Percentiles rank a stretch among this genome's conserved stretches.
Conservation (phyloP, 2,329 filamentous ascomycete genomes). For the Colletotrichum sp. region DNA sequence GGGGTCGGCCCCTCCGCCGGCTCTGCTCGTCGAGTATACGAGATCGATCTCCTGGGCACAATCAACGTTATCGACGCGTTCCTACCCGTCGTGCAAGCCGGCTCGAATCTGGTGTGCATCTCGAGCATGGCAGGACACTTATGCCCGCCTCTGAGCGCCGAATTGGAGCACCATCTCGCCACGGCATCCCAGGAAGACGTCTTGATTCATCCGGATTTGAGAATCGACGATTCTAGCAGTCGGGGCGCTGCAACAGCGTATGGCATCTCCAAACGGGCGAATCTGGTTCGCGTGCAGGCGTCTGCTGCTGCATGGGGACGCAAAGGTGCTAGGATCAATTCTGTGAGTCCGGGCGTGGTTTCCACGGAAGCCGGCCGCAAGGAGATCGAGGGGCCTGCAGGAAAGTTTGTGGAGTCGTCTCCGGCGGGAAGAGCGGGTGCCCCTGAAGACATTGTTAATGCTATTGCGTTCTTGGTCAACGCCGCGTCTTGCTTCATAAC, state of each 20-base stretch:
- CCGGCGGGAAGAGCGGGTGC: neutral
- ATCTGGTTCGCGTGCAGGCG: neutral
- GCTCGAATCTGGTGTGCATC: neutral
- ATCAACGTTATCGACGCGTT: neutral
- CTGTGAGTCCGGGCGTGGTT: neutral
- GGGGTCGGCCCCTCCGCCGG: neutral
- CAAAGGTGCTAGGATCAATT: neutral
- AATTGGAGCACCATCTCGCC: neutral
- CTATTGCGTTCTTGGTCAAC: neutral
- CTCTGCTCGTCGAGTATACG: neutral
- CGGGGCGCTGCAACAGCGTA: neutral
- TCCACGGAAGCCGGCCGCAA: neutral
- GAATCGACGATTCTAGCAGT: neutral
- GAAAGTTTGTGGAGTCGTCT: neutral
- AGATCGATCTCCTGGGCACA: neutral
- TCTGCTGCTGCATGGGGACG: neutral
- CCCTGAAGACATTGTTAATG: neutral
- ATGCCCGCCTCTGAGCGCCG: neutral
- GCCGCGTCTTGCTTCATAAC: neutral
- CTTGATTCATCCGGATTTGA: rapidly evolving
- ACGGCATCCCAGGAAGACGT: neutral
- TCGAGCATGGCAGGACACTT: neutral
- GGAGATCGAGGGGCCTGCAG: neutral
- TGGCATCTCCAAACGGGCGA: neutral
- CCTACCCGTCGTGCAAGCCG: neutral